phyloP scores from a whole-genome alignment of 768 basidiomycete species.

The Lentinula detonsa region DNA sequence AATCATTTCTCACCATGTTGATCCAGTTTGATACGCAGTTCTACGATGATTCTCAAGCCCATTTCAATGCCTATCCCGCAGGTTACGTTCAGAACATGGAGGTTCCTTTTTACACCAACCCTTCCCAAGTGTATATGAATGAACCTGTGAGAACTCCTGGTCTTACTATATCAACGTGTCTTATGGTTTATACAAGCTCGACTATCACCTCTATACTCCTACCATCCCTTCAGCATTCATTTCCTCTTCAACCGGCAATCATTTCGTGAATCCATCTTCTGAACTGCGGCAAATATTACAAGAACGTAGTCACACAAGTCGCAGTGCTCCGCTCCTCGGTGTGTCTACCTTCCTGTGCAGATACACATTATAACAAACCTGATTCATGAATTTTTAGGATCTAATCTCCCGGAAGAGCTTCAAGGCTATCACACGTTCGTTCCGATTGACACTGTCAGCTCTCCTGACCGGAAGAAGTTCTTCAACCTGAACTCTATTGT shows the following conservation, averaged over 20 bases:
- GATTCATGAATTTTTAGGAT: conserved; percentile 31
- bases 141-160: conserved; percentile 55
- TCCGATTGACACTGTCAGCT: conserved; percentile 55
- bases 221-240: conserved; percentile 52
- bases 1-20: not conserved
- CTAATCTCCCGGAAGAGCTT: conserved; percentile 76
- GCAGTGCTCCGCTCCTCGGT: conserved; percentile 38
- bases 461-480: conserved; percentile 61
- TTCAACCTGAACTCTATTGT: conserved; percentile 82
- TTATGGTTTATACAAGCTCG: conserved; percentile 45
- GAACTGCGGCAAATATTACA: conserved; percentile 40
- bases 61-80: conserved; percentile 21
- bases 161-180: conserved; percentile 4
- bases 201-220: conserved; percentile 89
- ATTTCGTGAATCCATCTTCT: conserved; percentile 60
- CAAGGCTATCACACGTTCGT: conserved; percentile 88
- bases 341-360: not conserved
- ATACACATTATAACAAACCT: not conserved
- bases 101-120: conserved; percentile 32
- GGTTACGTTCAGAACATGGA: conserved; percentile 35
- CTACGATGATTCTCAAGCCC: conserved; percentile 20
- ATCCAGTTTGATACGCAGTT: conserved; percentile 24
- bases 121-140: conserved; percentile 45
- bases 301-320: conserved; percentile 61
- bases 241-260: conserved; percentile 37